Conservation (phyloP, 129 eudicot species). For the Tagetes patula region DNA sequence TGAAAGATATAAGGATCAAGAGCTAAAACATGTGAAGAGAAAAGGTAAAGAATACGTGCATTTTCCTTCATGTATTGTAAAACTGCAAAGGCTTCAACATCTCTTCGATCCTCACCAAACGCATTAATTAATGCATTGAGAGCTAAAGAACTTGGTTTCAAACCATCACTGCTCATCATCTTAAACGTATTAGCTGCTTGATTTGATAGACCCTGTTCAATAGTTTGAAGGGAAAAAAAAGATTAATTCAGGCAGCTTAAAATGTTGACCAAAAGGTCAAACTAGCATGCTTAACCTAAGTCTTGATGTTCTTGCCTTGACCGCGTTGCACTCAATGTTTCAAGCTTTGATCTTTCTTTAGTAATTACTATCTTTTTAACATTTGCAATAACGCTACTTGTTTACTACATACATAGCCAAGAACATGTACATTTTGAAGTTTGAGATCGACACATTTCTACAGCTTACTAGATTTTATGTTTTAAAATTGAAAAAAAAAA, state of each 20-base stretch:
- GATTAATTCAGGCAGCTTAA: neutral
- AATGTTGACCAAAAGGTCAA: slow-evolving; percentile 15
- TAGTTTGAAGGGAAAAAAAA: neutral
- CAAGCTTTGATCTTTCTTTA: neutral
- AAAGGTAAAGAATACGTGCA: slow-evolving; percentile 42
- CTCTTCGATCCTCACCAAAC: slow-evolving; percentile 90
- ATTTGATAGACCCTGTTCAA: slow-evolving; percentile 77
- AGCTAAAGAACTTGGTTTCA: slow-evolving; percentile 80
- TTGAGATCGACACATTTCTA: neutral
- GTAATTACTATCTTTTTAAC: neutral
- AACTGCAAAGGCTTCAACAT: slow-evolving; percentile 85
- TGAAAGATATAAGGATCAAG: neutral
- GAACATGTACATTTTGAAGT: neutral
- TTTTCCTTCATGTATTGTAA: slow-evolving; percentile 91
- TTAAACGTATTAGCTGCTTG: slow-evolving; percentile 86
- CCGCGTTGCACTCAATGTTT: neutral
- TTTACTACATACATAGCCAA: neutral
- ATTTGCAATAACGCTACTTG: neutral
- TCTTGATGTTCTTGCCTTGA: neutral
- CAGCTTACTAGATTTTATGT: neutral
- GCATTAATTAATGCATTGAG: slow-evolving; percentile 94
- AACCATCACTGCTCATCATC: slow-evolving; percentile 82
- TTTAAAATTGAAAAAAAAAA: too few species aligned
- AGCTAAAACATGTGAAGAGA: neutral
- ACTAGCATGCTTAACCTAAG: neutral